Evolutionary conservation across 1,284 basidiomycete species (phyloP), one percentile per base, ranked within the genome.

Genomic region (Schizophyllum amplum): DNA sequence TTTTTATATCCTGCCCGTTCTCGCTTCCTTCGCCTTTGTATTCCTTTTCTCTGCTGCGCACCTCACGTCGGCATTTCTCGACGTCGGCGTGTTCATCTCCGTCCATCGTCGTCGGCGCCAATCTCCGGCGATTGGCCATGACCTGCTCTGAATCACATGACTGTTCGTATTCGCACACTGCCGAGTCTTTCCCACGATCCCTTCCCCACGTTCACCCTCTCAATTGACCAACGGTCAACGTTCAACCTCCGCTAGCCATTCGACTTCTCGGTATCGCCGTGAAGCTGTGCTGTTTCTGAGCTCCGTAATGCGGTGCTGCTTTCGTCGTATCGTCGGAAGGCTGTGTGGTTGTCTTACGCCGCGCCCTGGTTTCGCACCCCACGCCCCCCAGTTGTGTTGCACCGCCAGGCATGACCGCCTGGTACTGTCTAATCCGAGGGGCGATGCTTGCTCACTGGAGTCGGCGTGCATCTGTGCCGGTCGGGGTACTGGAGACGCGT

Each of bases 1-100:
- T 56, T 51, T 52, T 57, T 52, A 54, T 61, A 58, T 62, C 54
- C 51, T 61, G 56, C 55, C 55, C n/a, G n/a, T n/a, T n/a, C 47
- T 61, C 57, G 64, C 57, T 58, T 60, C 61, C 49, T 57, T 47
- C n/a, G 20, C 25, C 51, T 24, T n/a, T n/a, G 47, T n/a, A 22
- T 55, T 47, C 42, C 53, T 46, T 54, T 60, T 57, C 50, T 26
- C 15, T 33, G 54, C 47, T n/a, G n/a, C n/a, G n/a, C n/a, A n/a
- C n/a, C n/a, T n/a, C n/a, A n/a, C n/a, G n/a, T n/a, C n/a, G n/a
- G n/a, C n/a, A n/a, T n/a, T n/a, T n/a, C n/a, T n/a, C n/a, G n/a
- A n/a, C n/a, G n/a, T n/a, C n/a, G n/a, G n/a, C n/a, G n/a, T n/a
- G n/a, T n/a, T n/a, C n/a, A n/a, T n/a, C n/a, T n/a, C n/a, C n/a